A percentile compares a stretch with the other conserved stretches of the same genome.
Evolutionary conservation across 306 rosid genomes (phyloP).

Genomic region (Vicia villosa): DNA sequence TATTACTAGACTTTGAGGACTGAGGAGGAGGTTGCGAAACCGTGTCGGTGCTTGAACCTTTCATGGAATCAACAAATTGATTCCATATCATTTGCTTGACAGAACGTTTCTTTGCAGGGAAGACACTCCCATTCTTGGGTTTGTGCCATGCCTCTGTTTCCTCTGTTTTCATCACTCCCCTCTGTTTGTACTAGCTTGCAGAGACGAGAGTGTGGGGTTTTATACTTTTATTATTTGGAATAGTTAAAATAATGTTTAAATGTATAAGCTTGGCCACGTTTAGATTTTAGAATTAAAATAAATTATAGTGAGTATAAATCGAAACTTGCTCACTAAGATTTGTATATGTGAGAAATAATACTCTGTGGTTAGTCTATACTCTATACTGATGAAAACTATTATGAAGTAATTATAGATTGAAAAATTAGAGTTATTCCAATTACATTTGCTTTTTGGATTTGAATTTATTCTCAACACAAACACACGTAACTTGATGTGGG

Average conservation of each 20-base stretch:
- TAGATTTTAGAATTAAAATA: neutral
- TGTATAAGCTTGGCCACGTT: neutral
- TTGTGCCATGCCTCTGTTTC: slow-evolving; percentile 27
- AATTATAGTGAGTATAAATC: too few relatives aligned
- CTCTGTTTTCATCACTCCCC: slow-evolving; percentile 8
- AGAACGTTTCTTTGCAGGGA: slow-evolving; percentile 32
- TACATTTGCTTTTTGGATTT: too few relatives aligned
- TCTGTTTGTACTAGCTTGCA: neutral
- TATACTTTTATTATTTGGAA: neutral
- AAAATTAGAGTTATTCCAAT: too few relatives aligned
- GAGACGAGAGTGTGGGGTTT: neutral
- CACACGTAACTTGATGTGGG: too few relatives aligned
- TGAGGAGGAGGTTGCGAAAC: neutral
- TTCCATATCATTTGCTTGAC: slow-evolving; percentile 43
- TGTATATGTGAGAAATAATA: neutral
- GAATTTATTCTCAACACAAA: too few relatives aligned
- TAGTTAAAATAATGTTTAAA: neutral
- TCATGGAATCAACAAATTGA: neutral
- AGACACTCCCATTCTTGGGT: slow-evolving; percentile 36
- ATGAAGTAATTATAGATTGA: too few relatives aligned
- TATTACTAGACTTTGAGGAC: neutral
- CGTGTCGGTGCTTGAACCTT: neutral
- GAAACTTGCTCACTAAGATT: neutral
- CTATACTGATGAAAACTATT: too few relatives aligned
- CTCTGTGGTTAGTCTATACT: neutral